phyloP scores from a whole-genome alignment of 495 filamentous ascomycete genomes.

The Extremus antarcticus region DNA sequence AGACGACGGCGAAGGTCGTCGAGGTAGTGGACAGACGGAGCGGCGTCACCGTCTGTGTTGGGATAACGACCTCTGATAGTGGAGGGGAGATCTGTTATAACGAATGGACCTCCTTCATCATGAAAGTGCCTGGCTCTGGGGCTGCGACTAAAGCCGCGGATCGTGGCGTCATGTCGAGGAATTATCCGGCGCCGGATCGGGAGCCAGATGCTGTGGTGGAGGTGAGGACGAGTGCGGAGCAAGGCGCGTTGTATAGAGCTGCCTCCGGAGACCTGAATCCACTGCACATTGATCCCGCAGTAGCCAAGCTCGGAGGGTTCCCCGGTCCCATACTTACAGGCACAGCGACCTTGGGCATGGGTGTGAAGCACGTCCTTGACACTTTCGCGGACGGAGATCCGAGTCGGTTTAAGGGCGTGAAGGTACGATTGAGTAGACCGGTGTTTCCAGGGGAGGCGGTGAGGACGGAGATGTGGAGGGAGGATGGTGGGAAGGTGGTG shows the following conservation, averaged over 20 bases:
- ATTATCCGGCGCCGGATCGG: neutral
- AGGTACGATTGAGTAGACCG: neutral
- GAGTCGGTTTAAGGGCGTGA: neutral
- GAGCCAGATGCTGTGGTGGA: neutral
- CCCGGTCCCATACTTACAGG: neutral
- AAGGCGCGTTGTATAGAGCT: neutral
- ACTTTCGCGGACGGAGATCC: neutral
- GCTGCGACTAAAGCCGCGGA: neutral
- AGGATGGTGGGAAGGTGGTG: neutral
- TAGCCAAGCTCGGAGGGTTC: neutral
- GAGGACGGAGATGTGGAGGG: slow-evolving; percentile 2
- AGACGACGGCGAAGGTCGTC: slow-evolving; percentile 11
- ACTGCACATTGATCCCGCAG: neutral
- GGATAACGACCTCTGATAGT: slow-evolving; percentile 2
- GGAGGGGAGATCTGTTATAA: slow-evolving; percentile 4
- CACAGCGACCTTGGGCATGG: neutral
- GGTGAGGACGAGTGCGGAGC: neutral
- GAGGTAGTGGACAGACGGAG: slow-evolving; percentile 4
- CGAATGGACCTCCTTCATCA: slow-evolving; percentile 8
- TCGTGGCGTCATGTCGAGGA: neutral
- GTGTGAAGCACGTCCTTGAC: neutral
- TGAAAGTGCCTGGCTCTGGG: neutral
- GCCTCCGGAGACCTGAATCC: neutral
- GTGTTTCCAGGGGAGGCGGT: neutral
- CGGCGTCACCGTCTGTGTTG: slow-evolving; percentile 7